phyloP scores from a whole-genome alignment of 352 stramenopile species.

The Globisporangium paddicum region DNA sequence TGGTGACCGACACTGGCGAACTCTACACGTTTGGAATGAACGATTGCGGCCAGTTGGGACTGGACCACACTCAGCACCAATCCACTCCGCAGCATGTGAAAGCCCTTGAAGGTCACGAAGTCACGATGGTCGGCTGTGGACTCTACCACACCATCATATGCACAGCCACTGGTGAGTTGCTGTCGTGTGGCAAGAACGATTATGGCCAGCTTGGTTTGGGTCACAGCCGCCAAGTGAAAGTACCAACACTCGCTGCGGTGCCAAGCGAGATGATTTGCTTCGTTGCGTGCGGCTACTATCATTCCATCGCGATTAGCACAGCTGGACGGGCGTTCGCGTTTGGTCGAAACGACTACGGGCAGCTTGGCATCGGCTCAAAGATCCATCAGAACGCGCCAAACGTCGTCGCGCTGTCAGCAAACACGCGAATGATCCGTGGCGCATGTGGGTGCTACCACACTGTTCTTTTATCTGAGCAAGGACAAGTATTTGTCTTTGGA shows the following conservation, averaged over 20 bases:
- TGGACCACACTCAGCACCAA: constrained; percentile 79
- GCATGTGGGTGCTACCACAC: constrained; percentile 88
- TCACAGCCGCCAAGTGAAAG: constrained; percentile 76
- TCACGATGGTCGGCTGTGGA: constrained; percentile 75
- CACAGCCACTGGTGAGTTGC: constrained; percentile 59
- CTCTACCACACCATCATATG: constrained; percentile 85
- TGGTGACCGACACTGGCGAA: constrained; percentile 68
- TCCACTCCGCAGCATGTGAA: constrained; percentile 74
- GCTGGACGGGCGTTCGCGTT: constrained; percentile 70
- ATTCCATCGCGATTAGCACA: constrained; percentile 69
- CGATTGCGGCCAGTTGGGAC: constrained; percentile 80
- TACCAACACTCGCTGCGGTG: constrained; percentile 46
- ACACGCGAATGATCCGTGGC: constrained; percentile 60
- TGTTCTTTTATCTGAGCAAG: constrained; percentile 78
- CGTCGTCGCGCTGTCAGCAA: constrained; percentile 64
- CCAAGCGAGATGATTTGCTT: constrained; percentile 76
- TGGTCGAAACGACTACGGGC: constrained; percentile 85
- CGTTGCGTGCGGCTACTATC: constrained; percentile 85
- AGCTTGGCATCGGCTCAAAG: constrained; percentile 83
- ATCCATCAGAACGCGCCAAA: constrained; percentile 75
- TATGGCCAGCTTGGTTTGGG: constrained; percentile 80
- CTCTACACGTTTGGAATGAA: constrained; percentile 90
- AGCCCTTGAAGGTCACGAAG: constrained; percentile 57
- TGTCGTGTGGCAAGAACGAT: constrained; percentile 86
- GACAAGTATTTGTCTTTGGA: constrained; percentile 81